Base-by-base conservation (phyloP, 2,329 filamentous ascomycete genomes). In the Colletotrichum australisinense region DNA sequence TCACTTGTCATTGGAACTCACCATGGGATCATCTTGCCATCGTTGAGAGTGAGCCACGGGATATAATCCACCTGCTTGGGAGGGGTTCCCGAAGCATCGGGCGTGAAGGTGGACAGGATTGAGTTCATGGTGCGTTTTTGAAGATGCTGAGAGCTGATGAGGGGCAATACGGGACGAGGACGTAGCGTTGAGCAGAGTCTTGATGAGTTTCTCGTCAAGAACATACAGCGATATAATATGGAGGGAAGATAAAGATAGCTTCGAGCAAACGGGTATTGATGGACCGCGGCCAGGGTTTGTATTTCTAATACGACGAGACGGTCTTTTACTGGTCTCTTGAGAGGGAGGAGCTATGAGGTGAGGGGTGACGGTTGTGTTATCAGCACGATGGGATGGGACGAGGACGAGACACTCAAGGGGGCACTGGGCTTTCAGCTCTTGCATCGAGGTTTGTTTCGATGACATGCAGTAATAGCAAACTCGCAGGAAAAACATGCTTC, bases 21-120 rank as follows among this genome's bases (percentile, higher is more conserved):
- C 91, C 86, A 93, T 88, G 12, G 93, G 93, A 95, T 93, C 71
- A 90, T 88, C 74, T 90, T 89, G 74, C 93, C 93, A 84, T 95
- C 92, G 76, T 93, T 94, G 69, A 95, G 86, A 83, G 92, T 93
- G 67, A 95, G 81, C 67, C 82, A 85, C 1, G 91, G 91, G 52
- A 92, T 80, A 64, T 82, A 81, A 1, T 78, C 77, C 12, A 78
- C 72, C 77, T 86, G 84, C 79, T 86, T 85, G 14, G 84, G 82
- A n/a, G 79, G 69, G 6, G 76, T 75, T n/a, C 82, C 83, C 58
- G 82, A 82, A 26, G 83, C 81, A 74, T 84, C 80, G 26, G 84
- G 82, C 66, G 81, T 80, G 78, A 81, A 85, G 28, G 80, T 76
- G 14, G 83, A 78, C 8, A 81, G 79, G 64, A 83, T 82, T 6